These are phyloP conservation scores for Zasmidium angulare DNA, from an alignment of 2,329 filamentous ascomycete genomes.

Conservation along the genomic window DNA sequence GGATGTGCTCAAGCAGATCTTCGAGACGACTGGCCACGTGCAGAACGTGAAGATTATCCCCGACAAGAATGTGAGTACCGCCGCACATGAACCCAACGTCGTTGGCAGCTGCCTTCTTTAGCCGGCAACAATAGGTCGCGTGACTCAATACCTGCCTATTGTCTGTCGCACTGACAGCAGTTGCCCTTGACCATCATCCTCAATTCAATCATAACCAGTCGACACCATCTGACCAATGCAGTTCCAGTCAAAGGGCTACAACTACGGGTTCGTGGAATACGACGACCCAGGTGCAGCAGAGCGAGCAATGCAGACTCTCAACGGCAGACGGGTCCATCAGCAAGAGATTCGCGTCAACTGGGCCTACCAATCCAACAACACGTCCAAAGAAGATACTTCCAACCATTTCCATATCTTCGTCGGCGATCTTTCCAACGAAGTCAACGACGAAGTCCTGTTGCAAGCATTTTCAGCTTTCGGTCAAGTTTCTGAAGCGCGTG, in stretches of 20 bases:
- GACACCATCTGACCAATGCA: slow-evolving; percentile 25
- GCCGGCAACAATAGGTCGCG: slow-evolving; percentile 5
- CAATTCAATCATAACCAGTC: neutral
- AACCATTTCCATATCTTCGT: slow-evolving; percentile 99
- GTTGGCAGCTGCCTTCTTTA: slow-evolving; percentile 13
- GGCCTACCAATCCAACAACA: slow-evolving; percentile 96
- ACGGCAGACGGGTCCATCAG: slow-evolving; percentile 91
- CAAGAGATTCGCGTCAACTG: slow-evolving; percentile 99
- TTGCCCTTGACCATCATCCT: neutral
- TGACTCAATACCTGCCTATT: slow-evolving; percentile 20
- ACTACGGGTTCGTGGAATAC: slow-evolving; percentile 99
- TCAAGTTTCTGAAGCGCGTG: slow-evolving; percentile 91
- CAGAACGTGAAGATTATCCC: slow-evolving; percentile 99
- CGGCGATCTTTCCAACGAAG: slow-evolving; percentile 94
- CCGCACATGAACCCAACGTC: slow-evolving; percentile 15
- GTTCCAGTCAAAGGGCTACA: slow-evolving; percentile 86
- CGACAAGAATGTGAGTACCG: slow-evolving; percentile 88
- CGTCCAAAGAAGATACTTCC: slow-evolving; percentile 94
- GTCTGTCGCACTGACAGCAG: neutral
- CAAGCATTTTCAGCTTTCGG: slow-evolving; percentile 97
- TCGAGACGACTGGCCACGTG: slow-evolving; percentile 97
- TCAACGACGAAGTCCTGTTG: slow-evolving; percentile 91
- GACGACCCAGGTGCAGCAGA: slow-evolving; percentile 96
- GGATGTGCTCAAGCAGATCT: slow-evolving; percentile 65
- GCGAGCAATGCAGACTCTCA: slow-evolving; percentile 94